phyloP scores from a whole-genome alignment of 768 basidiomycete species.

The Lentinula sp. region DNA sequence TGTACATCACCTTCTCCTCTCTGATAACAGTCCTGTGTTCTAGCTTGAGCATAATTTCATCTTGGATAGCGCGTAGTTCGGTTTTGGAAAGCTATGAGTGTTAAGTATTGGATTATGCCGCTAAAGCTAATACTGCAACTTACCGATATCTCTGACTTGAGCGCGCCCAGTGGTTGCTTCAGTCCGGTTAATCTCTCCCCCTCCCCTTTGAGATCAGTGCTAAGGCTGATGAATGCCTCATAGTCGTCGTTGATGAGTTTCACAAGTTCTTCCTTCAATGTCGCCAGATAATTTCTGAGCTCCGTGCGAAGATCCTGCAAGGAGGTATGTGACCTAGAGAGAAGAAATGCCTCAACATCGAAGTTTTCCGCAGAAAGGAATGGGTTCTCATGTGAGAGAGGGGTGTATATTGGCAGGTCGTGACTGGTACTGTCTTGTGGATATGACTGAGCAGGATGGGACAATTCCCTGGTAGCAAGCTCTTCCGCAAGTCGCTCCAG shows the following conservation, averaged over 20 bases:
- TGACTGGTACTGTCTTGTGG: constrained; percentile 1
- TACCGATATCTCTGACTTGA: constrained; percentile 63
- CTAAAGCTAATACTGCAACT: not conserved
- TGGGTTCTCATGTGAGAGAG: constrained; percentile 77
- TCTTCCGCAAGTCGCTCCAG: constrained; percentile 72
- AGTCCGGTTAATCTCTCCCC: constrained; percentile 64
- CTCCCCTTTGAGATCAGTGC: constrained; percentile 87
- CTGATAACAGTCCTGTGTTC: constrained; percentile 67
- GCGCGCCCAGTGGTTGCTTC: constrained; percentile 55
- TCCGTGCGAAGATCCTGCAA: constrained; percentile 85
- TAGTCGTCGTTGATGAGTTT: constrained; percentile 97
- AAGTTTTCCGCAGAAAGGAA: constrained; percentile 66
- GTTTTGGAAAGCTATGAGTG: constrained; percentile 49
- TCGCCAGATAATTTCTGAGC: constrained; percentile 76
- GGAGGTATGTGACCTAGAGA: constrained; percentile 79
- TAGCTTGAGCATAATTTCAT: constrained; percentile 73
- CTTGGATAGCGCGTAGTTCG: constrained; percentile 62
- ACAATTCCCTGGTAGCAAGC: constrained; percentile 49
- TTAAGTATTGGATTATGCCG: not conserved
- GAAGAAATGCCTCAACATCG: constrained; percentile 81
- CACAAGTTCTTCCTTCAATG: constrained; percentile 89
- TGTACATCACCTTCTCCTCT: constrained; percentile 68
- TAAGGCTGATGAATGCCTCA: constrained; percentile 94
- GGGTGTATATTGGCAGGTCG: constrained; percentile 57
- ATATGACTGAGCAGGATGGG: constrained; percentile 5